Evolutionary conservation across 192 early-diverging fungal species (phyloP).

Genomic region (Coemansia sp.): DNA sequence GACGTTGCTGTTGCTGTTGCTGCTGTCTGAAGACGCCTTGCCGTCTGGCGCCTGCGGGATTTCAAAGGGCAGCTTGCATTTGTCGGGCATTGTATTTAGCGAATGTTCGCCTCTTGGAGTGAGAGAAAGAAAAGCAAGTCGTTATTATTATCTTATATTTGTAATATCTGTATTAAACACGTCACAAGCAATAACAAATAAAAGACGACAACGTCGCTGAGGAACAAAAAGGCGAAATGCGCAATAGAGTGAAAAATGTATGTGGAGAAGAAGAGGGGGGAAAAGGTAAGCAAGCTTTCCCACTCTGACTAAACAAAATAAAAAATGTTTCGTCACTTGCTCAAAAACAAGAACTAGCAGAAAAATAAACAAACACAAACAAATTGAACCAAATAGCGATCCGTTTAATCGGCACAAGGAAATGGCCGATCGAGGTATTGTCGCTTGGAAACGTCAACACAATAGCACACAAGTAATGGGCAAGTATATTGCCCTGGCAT

Average conservation of each 20-base stretch:
- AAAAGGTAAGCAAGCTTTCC: too few relatives aligned
- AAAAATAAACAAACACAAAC: not conserved
- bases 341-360: not conserved
- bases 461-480: too few relatives aligned
- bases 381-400: too few relatives aligned
- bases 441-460: too few relatives aligned
- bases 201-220: too few relatives aligned
- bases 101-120: not conserved
- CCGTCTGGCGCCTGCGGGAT: not conserved
- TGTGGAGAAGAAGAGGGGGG: not conserved
- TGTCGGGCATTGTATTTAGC: not conserved
- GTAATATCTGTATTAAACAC: not conserved
- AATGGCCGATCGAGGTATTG: not conserved
- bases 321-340: not conserved
- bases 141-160: not conserved
- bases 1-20: not conserved
- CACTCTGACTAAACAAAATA: not conserved
- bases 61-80: not conserved
- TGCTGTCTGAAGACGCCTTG: not conserved
- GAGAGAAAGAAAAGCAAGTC: not conserved
- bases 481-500: too few relatives aligned
- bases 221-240: conserved; percentile 2
- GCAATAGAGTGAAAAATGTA: not conserved
- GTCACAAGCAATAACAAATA: not conserved
- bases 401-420: not conserved